These are phyloP conservation scores for Alloteropsis angusta DNA, from an alignment of 202 grass and related monocot genomes.

Conservation along the genomic window DNA sequence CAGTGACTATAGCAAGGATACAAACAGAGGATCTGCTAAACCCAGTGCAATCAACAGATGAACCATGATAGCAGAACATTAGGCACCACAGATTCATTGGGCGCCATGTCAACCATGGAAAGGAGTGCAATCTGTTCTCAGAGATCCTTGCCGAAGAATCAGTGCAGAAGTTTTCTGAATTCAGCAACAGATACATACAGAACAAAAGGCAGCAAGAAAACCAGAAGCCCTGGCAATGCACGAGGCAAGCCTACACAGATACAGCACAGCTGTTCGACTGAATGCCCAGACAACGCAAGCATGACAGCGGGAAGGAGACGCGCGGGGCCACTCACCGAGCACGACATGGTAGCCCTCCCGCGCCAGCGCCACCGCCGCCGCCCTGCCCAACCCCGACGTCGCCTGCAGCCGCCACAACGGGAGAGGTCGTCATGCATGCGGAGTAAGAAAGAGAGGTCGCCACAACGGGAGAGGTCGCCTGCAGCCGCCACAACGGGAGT, in stretches of 20 bases:
- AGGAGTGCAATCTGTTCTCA: background rate
- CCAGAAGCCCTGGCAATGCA: background rate
- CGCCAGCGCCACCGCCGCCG: slow-evolving; percentile 44
- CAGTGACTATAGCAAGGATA: too few species aligned
- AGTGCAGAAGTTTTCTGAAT: background rate
- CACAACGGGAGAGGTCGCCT: slow-evolving; percentile 33
- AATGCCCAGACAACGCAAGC: background rate
- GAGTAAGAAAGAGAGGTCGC: background rate
- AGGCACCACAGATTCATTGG: background rate
- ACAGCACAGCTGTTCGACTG: slow-evolving; percentile 8
- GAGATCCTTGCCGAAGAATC: background rate
- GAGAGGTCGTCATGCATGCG: background rate
- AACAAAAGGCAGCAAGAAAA: background rate
- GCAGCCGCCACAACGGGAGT: background rate
- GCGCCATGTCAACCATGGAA: background rate
- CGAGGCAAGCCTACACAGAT: background rate
- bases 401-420: slow-evolving; percentile 24
- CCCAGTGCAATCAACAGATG: background rate
- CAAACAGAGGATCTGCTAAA: background rate
- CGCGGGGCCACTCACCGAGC: slow-evolving; percentile 49
- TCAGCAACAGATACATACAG: background rate
- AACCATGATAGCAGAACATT: background rate
- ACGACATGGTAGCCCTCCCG: slow-evolving; percentile 66
- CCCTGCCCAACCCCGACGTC: slow-evolving; percentile 66
- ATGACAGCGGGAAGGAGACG: background rate